Conservation (phyloP, 768 basidiomycete species). For the Psilocybe cyanescens region DNA sequence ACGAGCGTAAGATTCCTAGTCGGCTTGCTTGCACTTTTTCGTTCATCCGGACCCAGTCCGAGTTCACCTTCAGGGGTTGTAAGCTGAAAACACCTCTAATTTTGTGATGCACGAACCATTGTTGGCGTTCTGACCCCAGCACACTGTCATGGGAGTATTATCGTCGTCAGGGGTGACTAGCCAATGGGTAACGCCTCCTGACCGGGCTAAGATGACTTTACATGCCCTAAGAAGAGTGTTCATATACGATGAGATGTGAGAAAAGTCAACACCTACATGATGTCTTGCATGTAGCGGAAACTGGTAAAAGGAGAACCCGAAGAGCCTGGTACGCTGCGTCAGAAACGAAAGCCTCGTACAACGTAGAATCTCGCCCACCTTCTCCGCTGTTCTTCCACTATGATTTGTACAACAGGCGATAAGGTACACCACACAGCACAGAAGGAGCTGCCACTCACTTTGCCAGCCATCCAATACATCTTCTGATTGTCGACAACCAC, state of each 20-base stretch:
- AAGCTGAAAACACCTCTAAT: not conserved
- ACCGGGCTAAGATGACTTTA: conserved; percentile 68
- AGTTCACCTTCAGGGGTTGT: conserved; percentile 60
- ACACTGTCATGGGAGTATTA: conserved; percentile 78
- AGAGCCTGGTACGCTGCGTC: conserved; percentile 57
- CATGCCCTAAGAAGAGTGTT: conserved; percentile 59
- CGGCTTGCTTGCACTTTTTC: conserved; percentile 88
- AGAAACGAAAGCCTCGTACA: not conserved
- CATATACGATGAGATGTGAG: conserved; percentile 6
- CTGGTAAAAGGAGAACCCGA: conserved; percentile 86
- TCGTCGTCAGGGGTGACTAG: conserved; percentile 77
- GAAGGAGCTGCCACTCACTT: conserved; percentile 41
- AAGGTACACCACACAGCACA: not conserved
- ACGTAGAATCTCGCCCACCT: conserved; percentile 48
- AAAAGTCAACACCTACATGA: conserved; percentile 56
- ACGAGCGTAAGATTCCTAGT: conserved; percentile 67
- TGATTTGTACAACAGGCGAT: not conserved
- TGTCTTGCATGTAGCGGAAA: conserved; percentile 86
- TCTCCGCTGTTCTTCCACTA: conserved; percentile 97
- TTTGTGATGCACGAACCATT: conserved; percentile 55
- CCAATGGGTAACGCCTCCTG: conserved; percentile 93
- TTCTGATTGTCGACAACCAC: conserved; percentile 81
- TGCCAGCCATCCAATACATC: conserved; percentile 90
- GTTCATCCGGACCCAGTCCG: conserved; percentile 77
- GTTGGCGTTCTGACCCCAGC: conserved; percentile 86